These are phyloP conservation scores for Boletus tylopilopsis DNA, from an alignment of 768 basidiomycete species.

Conservation along the genomic window DNA sequence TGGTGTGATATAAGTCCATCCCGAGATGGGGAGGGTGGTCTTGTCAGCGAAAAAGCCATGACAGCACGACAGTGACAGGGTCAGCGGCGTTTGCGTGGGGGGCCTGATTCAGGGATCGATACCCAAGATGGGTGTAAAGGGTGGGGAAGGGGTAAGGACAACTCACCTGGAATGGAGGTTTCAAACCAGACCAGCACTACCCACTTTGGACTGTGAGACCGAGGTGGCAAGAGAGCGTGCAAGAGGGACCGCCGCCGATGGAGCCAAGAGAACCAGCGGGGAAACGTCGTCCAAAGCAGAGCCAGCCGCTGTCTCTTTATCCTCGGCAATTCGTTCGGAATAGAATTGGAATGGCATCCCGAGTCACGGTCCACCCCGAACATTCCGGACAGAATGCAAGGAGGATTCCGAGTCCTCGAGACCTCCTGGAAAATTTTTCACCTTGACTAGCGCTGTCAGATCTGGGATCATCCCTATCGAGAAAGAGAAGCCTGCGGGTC, in stretches of 20 bases:
- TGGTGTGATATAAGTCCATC: conserved; percentile 22
- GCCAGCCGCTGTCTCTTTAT: conserved; percentile 8
- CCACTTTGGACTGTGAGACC: not conserved
- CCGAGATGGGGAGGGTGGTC: conserved; percentile 31
- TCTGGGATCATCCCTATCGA: too few species aligned
- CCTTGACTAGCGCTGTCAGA: too few species aligned
- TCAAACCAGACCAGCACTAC: conserved; percentile 1
- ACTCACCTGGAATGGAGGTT: conserved; percentile 7
- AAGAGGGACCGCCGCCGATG: not conserved
- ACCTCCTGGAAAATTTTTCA: too few species aligned
- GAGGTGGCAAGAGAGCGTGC: not conserved
- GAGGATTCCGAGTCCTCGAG: too few species aligned
- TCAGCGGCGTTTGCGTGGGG: conserved; percentile 4
- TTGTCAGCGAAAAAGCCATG: conserved; percentile 35
- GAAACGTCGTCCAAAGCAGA: not conserved
- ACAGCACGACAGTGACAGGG: conserved; percentile 11
- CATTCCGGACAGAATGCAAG: too few species aligned
- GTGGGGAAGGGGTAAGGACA: not conserved
- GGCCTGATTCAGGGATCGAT: conserved; percentile 1
- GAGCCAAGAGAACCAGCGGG: not conserved
- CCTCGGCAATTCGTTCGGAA: conserved; percentile 3
- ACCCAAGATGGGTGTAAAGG: conserved; percentile 1
- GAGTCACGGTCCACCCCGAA: too few species aligned
- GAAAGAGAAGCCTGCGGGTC: too few species aligned
- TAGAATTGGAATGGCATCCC: not conserved